Percentiles rank a stretch among this genome's conserved stretches.
Evolutionary conservation across 257 asterid species (phyloP).

Genomic region (Solanum tacnaense): DNA sequence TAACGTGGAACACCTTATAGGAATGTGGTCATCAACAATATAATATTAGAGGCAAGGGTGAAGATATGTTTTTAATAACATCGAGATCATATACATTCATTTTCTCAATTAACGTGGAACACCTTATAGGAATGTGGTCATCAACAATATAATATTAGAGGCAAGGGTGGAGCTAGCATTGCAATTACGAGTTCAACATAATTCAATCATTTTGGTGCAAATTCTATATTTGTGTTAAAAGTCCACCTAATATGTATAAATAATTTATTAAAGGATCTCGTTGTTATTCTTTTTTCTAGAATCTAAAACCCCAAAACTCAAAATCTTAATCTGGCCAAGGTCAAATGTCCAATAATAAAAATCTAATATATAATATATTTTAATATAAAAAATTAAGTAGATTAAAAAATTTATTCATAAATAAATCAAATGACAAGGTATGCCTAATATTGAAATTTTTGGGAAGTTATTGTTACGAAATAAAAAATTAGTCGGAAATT

Average conservation of each 20-base stretch:
- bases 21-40: not conserved
- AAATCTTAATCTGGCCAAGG: not conserved
- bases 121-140: not conserved
- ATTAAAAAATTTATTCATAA: not conserved
- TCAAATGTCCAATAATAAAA: not conserved
- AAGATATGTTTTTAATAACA: not conserved
- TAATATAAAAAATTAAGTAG: not conserved
- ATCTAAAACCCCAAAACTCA: not conserved
- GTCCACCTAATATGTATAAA: not conserved
- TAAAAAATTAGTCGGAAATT: not conserved
- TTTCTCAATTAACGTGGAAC: not conserved
- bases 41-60: not conserved
- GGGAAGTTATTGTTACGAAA: not conserved
- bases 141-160: not conserved
- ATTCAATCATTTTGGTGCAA: not conserved
- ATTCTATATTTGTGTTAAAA: not conserved
- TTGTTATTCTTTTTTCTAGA: not conserved
- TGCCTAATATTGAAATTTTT: not conserved
- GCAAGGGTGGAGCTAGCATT: not conserved
- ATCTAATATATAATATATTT: not conserved
- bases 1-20: not conserved
- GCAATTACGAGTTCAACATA: rapidly evolving
- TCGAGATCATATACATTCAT: not conserved
- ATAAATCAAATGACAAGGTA: not conserved
- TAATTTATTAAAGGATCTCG: not conserved